Evolutionary conservation across 2,329 filamentous ascomycete genomes (phyloP), one percentile per base, ranked within the genome.

Genomic region (Cordyceps cicadae): DNA sequence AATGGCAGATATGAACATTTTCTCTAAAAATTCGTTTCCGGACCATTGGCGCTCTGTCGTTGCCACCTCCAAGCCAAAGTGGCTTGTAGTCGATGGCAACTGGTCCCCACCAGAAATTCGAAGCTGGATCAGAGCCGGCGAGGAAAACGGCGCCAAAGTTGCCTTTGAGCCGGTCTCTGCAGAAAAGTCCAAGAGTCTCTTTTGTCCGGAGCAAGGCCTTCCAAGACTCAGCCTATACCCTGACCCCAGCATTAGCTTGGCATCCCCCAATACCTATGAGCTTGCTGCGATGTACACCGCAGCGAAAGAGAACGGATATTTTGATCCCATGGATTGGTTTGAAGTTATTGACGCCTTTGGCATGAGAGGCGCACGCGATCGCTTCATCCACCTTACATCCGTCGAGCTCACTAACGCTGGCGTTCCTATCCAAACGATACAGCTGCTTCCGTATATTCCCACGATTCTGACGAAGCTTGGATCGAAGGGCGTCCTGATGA

Each of bases 1-100:
- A 51, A 96, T 97, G 90, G 92, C 93, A 5, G 94, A 97, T 70
- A 97, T 97, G 92, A 83, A 80, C 60, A 93, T 96, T 67, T 83
- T 96, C 53, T 81, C 85, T n/a, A 70, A 75, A 17, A 75, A 81
- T 63, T 77, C 78, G 0, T 81, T 82, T 63, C 72, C 79, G 0
- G 71, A 77, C 9, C 76, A 81, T 65, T 91, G 87, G 86, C 79
- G 81, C 54, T 79, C 84, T 1, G 76, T 83, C 32, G 75, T 91
- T 8, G 72, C 76, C 14, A 73, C 76, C 3, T 76, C 80, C 14
- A 79, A 77, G 66, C 90, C 87, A n/a, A 83, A 83, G 64, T 94
- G 90, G 85, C 78, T 94, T 32, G 86, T 96, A 6, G 80, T 95
- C 9, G 94, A 99, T 70, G 91, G 84, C 17, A 97, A 97, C 72